Conservation (phyloP, 768 basidiomycete species). For the Chalciporus chontae region DNA sequence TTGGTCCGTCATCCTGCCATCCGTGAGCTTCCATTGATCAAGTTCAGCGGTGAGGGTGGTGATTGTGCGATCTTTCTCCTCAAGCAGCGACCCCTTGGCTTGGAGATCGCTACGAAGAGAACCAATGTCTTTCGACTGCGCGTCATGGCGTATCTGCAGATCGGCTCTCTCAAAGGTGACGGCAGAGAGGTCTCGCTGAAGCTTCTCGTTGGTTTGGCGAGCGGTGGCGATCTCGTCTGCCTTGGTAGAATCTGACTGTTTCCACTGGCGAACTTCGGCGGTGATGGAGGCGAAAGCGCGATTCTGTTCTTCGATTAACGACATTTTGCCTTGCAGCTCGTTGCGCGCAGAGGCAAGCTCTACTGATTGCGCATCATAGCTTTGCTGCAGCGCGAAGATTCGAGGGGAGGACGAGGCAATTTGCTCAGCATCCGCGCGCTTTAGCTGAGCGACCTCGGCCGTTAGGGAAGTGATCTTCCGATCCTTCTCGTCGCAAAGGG, state of each 20-base stretch:
- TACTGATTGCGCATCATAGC: neutral
- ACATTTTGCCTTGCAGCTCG: neutral
- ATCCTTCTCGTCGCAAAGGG: neutral
- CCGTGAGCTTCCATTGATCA: neutral
- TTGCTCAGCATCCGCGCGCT: neutral
- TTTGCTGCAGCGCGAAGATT: neutral
- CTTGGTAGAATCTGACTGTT: too few relatives aligned
- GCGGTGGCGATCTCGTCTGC: neutral
- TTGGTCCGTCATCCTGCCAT: neutral
- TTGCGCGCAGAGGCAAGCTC: neutral
- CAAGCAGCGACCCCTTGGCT: neutral
- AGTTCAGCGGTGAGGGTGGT: neutral
- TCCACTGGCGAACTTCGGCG: too few relatives aligned
- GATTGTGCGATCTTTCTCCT: slow-evolving; percentile 1
- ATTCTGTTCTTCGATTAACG: too few relatives aligned
- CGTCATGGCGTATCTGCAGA: neutral
- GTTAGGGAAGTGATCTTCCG: neutral
- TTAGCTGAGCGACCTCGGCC: neutral
- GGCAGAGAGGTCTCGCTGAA: neutral
- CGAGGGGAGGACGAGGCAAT: neutral
- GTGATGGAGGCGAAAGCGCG: too few relatives aligned
- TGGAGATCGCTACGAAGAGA: neutral
- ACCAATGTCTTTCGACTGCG: neutral
- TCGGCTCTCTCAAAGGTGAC: neutral
- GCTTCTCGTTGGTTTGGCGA: neutral